These are phyloP conservation scores for Scedosporium apiospermum DNA, from an alignment of 2,329 filamentous ascomycete genomes.

Conservation along the genomic window DNA sequence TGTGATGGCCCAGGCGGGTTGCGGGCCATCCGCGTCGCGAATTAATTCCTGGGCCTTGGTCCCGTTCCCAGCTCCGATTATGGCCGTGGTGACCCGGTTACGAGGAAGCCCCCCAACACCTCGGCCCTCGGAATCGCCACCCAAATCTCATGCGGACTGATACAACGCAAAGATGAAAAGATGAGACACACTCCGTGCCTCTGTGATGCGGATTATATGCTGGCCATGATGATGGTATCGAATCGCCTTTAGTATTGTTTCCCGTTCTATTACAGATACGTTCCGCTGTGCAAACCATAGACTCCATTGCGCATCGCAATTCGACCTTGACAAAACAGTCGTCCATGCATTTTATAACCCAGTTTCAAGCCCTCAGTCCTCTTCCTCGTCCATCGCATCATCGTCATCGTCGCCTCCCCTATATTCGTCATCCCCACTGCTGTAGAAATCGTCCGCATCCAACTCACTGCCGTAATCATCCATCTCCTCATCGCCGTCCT, in stretches of 20 bases:
- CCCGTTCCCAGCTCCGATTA: not conserved
- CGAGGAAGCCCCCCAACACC: not conserved
- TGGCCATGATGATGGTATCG: not conserved
- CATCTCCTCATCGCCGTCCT: slow-evolving; percentile 26
- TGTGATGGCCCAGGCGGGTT: too few species aligned
- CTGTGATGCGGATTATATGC: too few species aligned
- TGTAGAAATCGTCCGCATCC: slow-evolving; percentile 33
- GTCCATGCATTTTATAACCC: not conserved
- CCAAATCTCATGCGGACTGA: not conserved
- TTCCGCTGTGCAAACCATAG: not conserved
- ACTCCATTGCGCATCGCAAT: not conserved
- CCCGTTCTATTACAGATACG: not conserved
- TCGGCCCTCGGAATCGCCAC: not conserved
- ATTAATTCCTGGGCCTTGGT: not conserved
- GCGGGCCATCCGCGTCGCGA: too few species aligned
- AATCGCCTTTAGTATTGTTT: not conserved
- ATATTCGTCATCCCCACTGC: slow-evolving; percentile 6
- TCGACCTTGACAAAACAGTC: not conserved
- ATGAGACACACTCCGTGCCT: not conserved
- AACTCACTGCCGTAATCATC: slow-evolving; percentile 27
- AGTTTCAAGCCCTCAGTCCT: not conserved
- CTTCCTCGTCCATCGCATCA: slow-evolving; percentile 7
- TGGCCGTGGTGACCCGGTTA: not conserved
- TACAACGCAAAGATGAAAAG: not conserved
- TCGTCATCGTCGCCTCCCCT: slow-evolving; percentile 6